Evolutionary conservation across 2,329 filamentous ascomycete genomes (phyloP), one percentile per base, ranked within the genome.

Genomic region (Mycogone perniciosa): DNA sequence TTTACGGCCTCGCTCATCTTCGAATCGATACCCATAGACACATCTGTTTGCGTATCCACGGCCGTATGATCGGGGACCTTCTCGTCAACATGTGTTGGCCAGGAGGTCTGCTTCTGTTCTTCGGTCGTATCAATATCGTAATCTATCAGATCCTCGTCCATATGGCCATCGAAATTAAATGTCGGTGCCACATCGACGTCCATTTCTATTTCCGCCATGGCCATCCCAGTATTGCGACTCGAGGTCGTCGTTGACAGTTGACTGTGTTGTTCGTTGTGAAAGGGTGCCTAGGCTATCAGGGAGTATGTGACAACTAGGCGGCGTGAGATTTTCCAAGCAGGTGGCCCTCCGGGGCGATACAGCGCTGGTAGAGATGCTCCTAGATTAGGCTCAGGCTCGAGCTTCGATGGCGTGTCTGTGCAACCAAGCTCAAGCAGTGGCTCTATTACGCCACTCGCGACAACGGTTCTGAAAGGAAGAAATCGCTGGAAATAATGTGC

Each of bases 121-220:
- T 61, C 61, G 2, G 53, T 51, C 26, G 55, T 47, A 39, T 64
- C 69, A 46, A 63, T 67, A 31, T 71, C 69, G 38, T 69, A 71
- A 50, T 68, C 64, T 45, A 71, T 67, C 27, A 69, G 55, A 50
- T 71, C 69, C 10, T 69, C 63, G 37, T 68, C 64, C 6, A 55
- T 51, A 27, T 56, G 59, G 5, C 45, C 49, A 26, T 60, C 61
- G 6, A 61, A 44, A 35, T 52, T 55, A 31, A 57, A 53, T 31
- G 63, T 62, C 34, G 59, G 59, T 31, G 52, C 51, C 51, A 61
- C 49, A 40, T 67, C 63, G 37, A 67, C 54, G 37, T 68, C 66
- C 59, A 68, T 66, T 27, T 66, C 63, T 13, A 63, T 55, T 13
- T 63, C 64, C 5, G 62, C 53, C 64, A 66, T 65, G 39, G 44